Evolutionary conservation across 495 filamentous ascomycete genomes (phyloP).

Genomic region (Annulohypoxylon nitens): DNA sequence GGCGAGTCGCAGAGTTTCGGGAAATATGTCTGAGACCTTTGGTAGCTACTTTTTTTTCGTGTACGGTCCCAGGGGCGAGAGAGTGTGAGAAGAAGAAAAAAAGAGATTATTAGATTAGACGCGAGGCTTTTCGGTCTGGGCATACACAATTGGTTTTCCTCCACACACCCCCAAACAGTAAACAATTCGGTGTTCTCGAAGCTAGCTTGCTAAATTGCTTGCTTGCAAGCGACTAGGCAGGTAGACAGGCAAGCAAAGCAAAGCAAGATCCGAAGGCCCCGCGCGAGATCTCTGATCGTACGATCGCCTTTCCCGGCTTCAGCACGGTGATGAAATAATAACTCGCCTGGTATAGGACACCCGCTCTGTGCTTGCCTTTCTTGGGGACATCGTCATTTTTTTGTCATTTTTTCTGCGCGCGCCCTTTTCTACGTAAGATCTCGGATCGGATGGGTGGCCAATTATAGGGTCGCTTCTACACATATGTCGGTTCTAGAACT

Average conservation of each 20-base stretch:
- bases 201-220: too few species aligned
- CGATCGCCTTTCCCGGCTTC: slow-evolving; percentile 25
- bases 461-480: slow-evolving; percentile 26
- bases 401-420: neutral
- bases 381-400: neutral
- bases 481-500: slow-evolving; percentile 16
- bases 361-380: too few species aligned
- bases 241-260: neutral
- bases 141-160: slow-evolving; percentile 5
- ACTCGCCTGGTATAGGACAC: slow-evolving; percentile 36
- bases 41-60: slow-evolving; percentile 19
- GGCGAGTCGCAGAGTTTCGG: slow-evolving; percentile 39
- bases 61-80: slow-evolving; percentile 20
- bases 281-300: slow-evolving; percentile 37
- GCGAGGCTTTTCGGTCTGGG: slow-evolving; percentile 29
- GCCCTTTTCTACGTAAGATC: slow-evolving; percentile 17
- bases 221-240: too few species aligned
- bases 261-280: slow-evolving; percentile 24
- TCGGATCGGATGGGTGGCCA: slow-evolving; percentile 27
- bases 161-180: slow-evolving; percentile 14
- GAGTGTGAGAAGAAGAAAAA: neutral
- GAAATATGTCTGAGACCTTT: slow-evolving; percentile 46
- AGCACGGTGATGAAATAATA: slow-evolving; percentile 30
- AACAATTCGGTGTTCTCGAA: slow-evolving; percentile 8
- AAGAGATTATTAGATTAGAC: slow-evolving; percentile 40